phyloP scores from a whole-genome alignment of 2,329 filamentous ascomycete genomes.

The Colletotrichum limetticola region DNA sequence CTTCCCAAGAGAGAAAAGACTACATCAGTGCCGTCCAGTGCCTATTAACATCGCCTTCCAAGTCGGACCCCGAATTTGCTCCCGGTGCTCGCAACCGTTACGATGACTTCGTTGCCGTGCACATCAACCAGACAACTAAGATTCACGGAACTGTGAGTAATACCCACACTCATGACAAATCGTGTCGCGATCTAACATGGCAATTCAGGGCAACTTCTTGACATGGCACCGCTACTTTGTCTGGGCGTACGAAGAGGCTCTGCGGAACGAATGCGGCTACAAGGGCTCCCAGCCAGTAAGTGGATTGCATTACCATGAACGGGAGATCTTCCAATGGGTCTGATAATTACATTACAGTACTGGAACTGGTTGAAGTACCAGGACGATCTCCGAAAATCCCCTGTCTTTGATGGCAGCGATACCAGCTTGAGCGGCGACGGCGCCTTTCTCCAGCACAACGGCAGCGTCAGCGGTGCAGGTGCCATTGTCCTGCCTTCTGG shows the following conservation, averaged over 20 bases:
- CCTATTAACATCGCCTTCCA: conserved; percentile 23
- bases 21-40: conserved; percentile 36
- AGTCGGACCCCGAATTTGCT: conserved; percentile 7
- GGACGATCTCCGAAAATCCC: conserved; percentile 43
- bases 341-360: conserved; percentile 39
- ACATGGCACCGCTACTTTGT: conserved; percentile 36
- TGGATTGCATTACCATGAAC: not conserved
- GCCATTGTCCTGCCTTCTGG: conserved; percentile 47
- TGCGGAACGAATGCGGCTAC: conserved; percentile 35
- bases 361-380: conserved; percentile 49
- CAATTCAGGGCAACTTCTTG: conserved; percentile 24
- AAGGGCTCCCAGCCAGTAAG: conserved; percentile 33
- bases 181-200: not conserved
- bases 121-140: conserved; percentile 27
- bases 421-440: conserved; percentile 52
- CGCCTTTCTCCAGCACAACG: conserved; percentile 41
- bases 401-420: conserved; percentile 52
- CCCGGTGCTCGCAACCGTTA: conserved; percentile 32
- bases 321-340: conserved; percentile 18
- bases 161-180: rapidly evolving
- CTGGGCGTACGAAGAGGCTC: conserved; percentile 29
- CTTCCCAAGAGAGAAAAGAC: conserved; percentile 35
- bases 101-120: conserved; percentile 37
- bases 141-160: conserved; percentile 31
- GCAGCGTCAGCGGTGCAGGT: conserved; percentile 36